Evolutionary conservation across 805 yeast species (phyloP).

Genomic region (Suhomyces pyralidae): DNA sequence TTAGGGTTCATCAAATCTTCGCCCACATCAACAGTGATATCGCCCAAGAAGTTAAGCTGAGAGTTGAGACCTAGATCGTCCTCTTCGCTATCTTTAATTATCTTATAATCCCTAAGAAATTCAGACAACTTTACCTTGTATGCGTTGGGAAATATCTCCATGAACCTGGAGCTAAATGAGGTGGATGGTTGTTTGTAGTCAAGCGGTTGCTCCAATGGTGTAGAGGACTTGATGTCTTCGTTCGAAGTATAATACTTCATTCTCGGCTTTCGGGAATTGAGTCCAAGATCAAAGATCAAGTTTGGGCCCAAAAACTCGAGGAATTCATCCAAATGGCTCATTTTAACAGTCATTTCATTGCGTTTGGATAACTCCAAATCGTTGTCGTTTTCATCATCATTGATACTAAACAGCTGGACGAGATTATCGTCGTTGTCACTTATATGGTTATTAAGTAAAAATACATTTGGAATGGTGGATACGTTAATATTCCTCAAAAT

Average conservation of each 20-base stretch:
- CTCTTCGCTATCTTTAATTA: slow-evolving; percentile 10
- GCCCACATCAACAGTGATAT: slow-evolving; percentile 25
- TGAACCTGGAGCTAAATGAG: slow-evolving; percentile 19
- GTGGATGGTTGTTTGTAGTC: slow-evolving; percentile 13
- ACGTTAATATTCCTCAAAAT: slow-evolving; percentile 62
- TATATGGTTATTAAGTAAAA: slow-evolving; percentile 37
- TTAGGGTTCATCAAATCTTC: slow-evolving; percentile 25
- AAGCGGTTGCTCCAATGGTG: background rate
- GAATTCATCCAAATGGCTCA: slow-evolving; percentile 29
- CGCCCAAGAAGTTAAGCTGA: slow-evolving; percentile 37
- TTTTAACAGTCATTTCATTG: slow-evolving; percentile 29
- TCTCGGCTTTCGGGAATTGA: slow-evolving; percentile 13
- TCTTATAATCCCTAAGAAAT: slow-evolving; percentile 24
- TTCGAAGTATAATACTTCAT: slow-evolving; percentile 9
- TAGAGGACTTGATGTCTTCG: background rate
- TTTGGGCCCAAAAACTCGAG: slow-evolving; percentile 42
- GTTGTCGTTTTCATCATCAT: slow-evolving; percentile 33
- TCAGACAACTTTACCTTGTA: slow-evolving; percentile 35
- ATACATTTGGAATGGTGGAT: slow-evolving; percentile 56
- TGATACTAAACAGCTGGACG: slow-evolving; percentile 27
- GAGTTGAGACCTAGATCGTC: slow-evolving; percentile 23
- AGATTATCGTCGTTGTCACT: slow-evolving; percentile 12
- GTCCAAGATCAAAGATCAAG: slow-evolving; percentile 36
- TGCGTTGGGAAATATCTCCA: slow-evolving; percentile 28
- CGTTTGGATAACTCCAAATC: slow-evolving; percentile 28